A percentile compares a stretch with the other conserved stretches of the same genome.
Conservation (phyloP, 306 rosid species). For the Amphicarpaea edgeworthii region DNA sequence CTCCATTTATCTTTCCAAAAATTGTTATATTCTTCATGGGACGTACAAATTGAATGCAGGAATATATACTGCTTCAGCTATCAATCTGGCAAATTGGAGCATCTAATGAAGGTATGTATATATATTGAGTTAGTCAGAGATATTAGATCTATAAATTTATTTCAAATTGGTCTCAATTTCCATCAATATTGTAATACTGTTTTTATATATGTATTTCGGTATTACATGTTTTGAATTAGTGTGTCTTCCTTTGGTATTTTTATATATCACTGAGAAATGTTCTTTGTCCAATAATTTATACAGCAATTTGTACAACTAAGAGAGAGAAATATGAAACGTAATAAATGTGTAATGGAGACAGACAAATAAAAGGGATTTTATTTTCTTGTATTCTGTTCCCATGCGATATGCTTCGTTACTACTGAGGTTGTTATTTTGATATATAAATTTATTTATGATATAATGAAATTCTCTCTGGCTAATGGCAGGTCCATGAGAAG, state of each 20-base stretch:
- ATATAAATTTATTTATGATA: background rate
- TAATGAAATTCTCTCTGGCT: constrained; percentile 2
- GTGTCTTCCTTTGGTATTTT: background rate
- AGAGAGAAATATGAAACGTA: too few relatives aligned
- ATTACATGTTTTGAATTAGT: constrained; percentile 5
- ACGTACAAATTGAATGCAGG: constrained; percentile 57
- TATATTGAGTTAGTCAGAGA: constrained; percentile 33
- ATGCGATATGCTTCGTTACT: background rate
- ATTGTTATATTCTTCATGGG: constrained; percentile 30
- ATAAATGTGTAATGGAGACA: too few relatives aligned
- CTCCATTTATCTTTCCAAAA: constrained; percentile 6
- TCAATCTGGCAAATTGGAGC: constrained; percentile 97
- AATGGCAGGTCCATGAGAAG: constrained; percentile 90
- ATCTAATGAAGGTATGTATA: constrained; percentile 85
- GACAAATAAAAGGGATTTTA: background rate
- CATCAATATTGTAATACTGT: background rate
- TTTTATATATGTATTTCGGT: background rate
- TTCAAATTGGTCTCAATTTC: background rate
- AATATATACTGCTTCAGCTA: constrained; percentile 96
- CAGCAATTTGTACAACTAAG: too few relatives aligned
- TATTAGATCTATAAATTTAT: constrained; percentile 33
- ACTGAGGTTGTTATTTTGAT: constrained; percentile 6
- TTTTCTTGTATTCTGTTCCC: background rate
- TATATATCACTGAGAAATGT: too few relatives aligned
- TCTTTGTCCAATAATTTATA: too few relatives aligned